Evolutionary conservation across 441 rosid species (phyloP).

Genomic region (Gossypium lobatum): DNA sequence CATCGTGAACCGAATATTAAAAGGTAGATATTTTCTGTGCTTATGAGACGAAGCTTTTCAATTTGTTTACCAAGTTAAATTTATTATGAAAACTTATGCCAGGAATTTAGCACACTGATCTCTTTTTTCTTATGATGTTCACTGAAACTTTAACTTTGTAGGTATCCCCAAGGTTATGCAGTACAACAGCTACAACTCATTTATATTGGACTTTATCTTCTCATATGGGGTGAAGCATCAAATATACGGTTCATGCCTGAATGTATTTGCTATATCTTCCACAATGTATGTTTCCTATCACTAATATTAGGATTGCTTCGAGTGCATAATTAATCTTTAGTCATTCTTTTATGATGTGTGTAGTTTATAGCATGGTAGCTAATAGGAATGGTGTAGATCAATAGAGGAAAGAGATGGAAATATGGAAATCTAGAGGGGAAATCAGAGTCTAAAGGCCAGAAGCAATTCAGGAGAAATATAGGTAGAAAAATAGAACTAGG

Average conservation of each 20-base stretch:
- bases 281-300: constrained; percentile 42
- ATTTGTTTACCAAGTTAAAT: constrained; percentile 12
- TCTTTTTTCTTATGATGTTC: constrained; percentile 10
- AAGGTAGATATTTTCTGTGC: background rate
- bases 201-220: constrained; percentile 89
- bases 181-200: constrained; percentile 64
- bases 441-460: background rate
- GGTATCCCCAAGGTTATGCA: constrained; percentile 45
- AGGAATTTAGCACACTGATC: background rate
- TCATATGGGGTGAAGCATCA: constrained; percentile 99
- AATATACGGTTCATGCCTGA: constrained; percentile 99
- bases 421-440: background rate
- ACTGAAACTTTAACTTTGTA: constrained; percentile 34
- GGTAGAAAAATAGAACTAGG: background rate
- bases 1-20: constrained; percentile 41
- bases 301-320: background rate
- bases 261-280: constrained; percentile 97
- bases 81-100: background rate
- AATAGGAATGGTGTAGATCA: background rate
- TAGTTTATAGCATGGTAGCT: background rate
- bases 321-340: background rate
- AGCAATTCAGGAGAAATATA: background rate
- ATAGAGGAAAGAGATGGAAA: background rate
- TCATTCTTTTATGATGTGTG: background rate
- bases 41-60: constrained; percentile 28